Conservation (phyloP, 1,139 yeast species). For the Entelexis paramagnoliae region DNA sequence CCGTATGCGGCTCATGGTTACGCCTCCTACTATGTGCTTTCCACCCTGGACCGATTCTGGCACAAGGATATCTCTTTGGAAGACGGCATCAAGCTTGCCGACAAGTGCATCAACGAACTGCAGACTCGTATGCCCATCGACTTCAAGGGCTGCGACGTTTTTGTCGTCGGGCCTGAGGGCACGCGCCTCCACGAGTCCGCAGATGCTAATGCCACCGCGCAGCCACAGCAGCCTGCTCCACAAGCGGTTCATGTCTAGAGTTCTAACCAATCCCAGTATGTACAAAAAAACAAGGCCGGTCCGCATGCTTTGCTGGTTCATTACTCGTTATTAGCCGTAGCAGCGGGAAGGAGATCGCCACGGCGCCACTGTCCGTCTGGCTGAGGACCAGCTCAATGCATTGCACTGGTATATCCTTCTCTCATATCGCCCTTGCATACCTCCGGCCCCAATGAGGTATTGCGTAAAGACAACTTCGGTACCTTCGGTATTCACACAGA, state of each 20-base stretch:
- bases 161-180: slow-evolving; percentile 55
- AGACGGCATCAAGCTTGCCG: slow-evolving; percentile 69
- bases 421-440: no score
- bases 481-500: no score
- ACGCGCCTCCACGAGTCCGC: slow-evolving; percentile 20
- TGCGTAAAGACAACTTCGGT: no score
- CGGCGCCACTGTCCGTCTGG: no score
- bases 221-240: neutral
- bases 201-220: neutral
- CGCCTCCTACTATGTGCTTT: slow-evolving; percentile 86
- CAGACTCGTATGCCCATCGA: slow-evolving; percentile 88
- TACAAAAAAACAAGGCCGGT: no score
- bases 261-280: neutral
- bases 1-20: slow-evolving; percentile 98
- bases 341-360: no score
- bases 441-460: no score
- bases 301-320: no score
- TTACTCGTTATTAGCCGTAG: no score
- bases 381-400: no score
- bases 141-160: slow-evolving; percentile 77
- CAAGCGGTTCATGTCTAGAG: neutral
- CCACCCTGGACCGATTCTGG: slow-evolving; percentile 85
- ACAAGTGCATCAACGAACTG: slow-evolving; percentile 67
- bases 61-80: slow-evolving; percentile 63
- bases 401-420: no score